Evolutionary conservation across 345 rosid species (phyloP).

Genomic region (Diplotaxis tenuifolia): DNA sequence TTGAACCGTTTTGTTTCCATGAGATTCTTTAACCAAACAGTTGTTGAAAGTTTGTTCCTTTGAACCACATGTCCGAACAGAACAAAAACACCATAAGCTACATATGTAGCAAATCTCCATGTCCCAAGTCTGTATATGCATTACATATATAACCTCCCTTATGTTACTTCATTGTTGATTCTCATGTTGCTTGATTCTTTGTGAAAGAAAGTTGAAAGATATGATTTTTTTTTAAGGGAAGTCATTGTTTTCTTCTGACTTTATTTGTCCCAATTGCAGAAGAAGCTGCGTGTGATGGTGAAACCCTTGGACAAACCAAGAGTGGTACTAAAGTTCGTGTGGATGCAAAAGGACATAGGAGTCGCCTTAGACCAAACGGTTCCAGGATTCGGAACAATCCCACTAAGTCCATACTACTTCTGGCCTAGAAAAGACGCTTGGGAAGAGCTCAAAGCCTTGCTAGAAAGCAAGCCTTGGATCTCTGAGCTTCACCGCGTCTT

Average conservation of each 20-base stretch:
- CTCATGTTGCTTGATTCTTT: not conserved
- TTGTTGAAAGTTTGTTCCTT: not conserved
- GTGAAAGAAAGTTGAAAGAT: not conserved
- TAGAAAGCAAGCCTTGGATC: slow-evolving; percentile 87
- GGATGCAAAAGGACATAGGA: slow-evolving; percentile 88
- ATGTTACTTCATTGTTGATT: slow-evolving; percentile 7
- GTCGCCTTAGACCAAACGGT: slow-evolving; percentile 69
- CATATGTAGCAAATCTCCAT: not conserved
- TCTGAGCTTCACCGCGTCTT: slow-evolving; percentile 62
- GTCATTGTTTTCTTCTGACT: not conserved
- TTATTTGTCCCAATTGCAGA: slow-evolving; percentile 14
- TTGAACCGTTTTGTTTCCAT: not conserved
- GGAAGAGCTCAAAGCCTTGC: slow-evolving; percentile 72
- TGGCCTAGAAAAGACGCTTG: slow-evolving; percentile 90
- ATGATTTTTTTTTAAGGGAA: not conserved
- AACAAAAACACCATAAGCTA: not conserved
- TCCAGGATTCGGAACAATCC: slow-evolving; percentile 73
- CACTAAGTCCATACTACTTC: slow-evolving; percentile 80
- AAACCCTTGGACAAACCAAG: slow-evolving; percentile 74
- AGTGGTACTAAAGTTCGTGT: slow-evolving; percentile 75
- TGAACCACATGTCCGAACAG: not conserved
- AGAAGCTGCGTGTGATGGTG: slow-evolving; percentile 76
- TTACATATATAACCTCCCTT: slow-evolving; percentile 26
- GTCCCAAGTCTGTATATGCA: not conserved
- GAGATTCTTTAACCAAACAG: not conserved